Conservation (phyloP, 495 filamentous ascomycete species). For the Daldinia vernicosa region DNA sequence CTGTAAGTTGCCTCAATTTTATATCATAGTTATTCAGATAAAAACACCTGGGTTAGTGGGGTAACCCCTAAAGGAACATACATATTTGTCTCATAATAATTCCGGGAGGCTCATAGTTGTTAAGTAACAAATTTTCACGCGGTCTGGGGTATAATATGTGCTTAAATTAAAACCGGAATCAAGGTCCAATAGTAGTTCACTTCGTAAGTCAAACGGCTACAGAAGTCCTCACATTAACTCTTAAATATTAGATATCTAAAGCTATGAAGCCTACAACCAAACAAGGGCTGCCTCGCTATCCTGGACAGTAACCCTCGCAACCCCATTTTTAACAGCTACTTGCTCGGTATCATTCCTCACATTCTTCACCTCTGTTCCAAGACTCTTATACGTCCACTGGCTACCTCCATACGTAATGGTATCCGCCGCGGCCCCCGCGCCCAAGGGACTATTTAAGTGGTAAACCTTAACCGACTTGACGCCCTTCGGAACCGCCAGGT, state of each 20-base stretch:
- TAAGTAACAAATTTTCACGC: too few species aligned
- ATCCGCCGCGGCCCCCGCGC: conserved; percentile 39
- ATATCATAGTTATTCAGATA: too few species aligned
- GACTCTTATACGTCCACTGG: conserved; percentile 46
- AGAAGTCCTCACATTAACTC: neutral
- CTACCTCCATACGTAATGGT: conserved; percentile 46
- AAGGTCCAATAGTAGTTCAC: neutral
- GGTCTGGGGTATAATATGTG: too few species aligned
- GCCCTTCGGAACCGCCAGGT: conserved; percentile 23
- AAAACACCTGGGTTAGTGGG: too few species aligned
- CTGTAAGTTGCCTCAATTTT: too few species aligned
- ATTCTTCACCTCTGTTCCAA: conserved; percentile 41
- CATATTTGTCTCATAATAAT: too few species aligned
- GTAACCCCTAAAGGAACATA: too few species aligned
- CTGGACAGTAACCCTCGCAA: conserved; percentile 32
- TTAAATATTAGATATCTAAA: neutral
- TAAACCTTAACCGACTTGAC: conserved; percentile 30
- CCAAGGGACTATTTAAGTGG: conserved; percentile 41
- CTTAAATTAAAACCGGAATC: too few species aligned
- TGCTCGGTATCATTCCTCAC: conserved; percentile 36
- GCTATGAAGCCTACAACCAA: conserved; percentile 26
- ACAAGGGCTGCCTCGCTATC: conserved; percentile 41
- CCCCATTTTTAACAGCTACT: conserved; percentile 28
- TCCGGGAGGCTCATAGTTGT: too few species aligned
- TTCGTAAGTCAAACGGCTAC: neutral